phyloP scores from a whole-genome alignment of 768 basidiomycete species.

The Suillus luteus region DNA sequence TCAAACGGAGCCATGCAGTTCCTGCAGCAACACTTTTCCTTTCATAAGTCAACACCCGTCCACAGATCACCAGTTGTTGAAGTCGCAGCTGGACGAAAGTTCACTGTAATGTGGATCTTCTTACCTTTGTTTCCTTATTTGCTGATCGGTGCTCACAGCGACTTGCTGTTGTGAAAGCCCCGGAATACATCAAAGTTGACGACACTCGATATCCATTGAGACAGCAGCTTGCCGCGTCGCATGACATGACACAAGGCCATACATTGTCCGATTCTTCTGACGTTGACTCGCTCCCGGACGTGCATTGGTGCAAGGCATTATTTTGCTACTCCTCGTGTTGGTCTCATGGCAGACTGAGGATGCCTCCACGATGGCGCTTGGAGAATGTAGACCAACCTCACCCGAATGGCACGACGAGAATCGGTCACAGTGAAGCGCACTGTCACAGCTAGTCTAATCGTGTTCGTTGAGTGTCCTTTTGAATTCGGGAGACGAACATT shows the following conservation, averaged over 20 bases:
- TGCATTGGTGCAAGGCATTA: conserved; percentile 1
- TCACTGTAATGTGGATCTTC: not conserved
- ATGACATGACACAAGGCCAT: not conserved
- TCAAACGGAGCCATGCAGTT: not conserved
- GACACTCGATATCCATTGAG: not conserved
- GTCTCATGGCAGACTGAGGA: not conserved
- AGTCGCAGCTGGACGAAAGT: not conserved
- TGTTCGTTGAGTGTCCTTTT: not conserved
- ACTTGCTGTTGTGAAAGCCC: not conserved
- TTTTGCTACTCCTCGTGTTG: not conserved
- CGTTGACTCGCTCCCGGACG: not conserved
- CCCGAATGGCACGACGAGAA: not conserved
- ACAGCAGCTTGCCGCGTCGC: not conserved
- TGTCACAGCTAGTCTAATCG: not conserved
- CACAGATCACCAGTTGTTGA: not conserved
- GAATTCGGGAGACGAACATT: not conserved
- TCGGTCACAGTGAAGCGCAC: not conserved
- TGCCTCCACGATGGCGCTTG: conserved; percentile 1
- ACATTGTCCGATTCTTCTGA: not conserved
- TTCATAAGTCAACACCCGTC: not conserved
- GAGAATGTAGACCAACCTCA: not conserved
- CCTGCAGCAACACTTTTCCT: not conserved
- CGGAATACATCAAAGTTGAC: not conserved
- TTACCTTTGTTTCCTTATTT: not conserved
- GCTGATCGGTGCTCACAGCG: not conserved